Evolutionary conservation across 23 red algal genomes (phyloP).

Genomic region (Gracilaria vermiculophylla): DNA sequence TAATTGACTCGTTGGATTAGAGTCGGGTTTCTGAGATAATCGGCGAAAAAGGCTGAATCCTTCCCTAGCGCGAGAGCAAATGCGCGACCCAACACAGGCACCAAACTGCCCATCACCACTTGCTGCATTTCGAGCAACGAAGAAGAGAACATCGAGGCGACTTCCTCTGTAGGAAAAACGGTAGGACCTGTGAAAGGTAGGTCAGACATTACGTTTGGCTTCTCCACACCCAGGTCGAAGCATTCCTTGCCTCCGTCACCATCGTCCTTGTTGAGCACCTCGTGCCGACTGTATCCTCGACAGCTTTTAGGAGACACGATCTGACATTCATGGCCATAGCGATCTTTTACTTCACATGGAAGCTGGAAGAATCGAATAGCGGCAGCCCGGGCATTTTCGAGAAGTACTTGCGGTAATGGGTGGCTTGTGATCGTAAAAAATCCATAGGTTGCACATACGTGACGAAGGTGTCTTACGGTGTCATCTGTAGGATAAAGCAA

Average conservation of each 20-base stretch:
- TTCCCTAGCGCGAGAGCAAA: conserved; percentile 2
- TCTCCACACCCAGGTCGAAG: conserved; percentile 13
- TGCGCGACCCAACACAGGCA: not conserved
- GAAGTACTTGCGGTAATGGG: not conserved
- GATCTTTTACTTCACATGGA: not conserved
- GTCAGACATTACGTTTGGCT: not conserved
- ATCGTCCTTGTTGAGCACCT: not conserved
- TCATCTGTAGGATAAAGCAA: too few relatives aligned
- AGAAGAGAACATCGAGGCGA: not conserved
- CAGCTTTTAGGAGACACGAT: not conserved
- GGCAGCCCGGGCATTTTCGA: not conserved
- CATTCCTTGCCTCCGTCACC: not conserved
- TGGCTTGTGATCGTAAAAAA: not conserved
- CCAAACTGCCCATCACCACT: not conserved
- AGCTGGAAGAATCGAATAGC: not conserved
- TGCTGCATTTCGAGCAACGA: conserved; percentile 21
- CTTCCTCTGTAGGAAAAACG: conserved; percentile 3
- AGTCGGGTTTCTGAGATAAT: not conserved
- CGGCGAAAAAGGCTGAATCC: not conserved
- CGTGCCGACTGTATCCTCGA: not conserved
- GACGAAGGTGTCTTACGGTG: too few relatives aligned
- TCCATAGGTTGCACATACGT: not conserved
- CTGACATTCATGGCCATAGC: not conserved
- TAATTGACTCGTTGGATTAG: conserved; percentile 36
- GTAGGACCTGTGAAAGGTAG: conserved; percentile 6